phyloP scores from a whole-genome alignment of 805 yeast species.

The Wickerhamomyces hampshirensis region DNA sequence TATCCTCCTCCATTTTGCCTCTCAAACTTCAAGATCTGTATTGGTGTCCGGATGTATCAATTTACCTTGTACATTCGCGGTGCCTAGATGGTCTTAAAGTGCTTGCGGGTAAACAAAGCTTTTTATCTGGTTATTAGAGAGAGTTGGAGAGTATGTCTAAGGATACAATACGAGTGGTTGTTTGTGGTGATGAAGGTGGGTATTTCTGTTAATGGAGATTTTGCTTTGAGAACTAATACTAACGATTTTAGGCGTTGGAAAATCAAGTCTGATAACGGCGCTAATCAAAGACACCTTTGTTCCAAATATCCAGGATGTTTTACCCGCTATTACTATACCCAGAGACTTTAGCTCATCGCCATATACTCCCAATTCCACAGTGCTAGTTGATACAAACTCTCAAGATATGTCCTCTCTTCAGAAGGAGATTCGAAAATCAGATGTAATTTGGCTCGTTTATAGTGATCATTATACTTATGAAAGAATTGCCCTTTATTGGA shows the following conservation, averaged over 20 bases:
- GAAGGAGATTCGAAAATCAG: conserved; percentile 74
- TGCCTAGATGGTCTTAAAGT: neutral
- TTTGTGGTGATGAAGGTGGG: conserved; percentile 87
- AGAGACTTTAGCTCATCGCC: conserved; percentile 57
- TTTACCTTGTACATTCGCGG: neutral
- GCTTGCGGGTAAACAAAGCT: neutral
- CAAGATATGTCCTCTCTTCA: conserved; percentile 59
- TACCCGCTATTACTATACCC: conserved; percentile 85
- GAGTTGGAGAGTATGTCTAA: conserved; percentile 26
- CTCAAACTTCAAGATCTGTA: no score
- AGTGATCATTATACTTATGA: conserved; percentile 94
- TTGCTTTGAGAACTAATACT: conserved; percentile 1
- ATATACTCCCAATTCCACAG: conserved; percentile 58
- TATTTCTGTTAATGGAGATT: conserved; percentile 3
- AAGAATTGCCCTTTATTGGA: conserved; percentile 88
- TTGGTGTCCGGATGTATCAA: no score
- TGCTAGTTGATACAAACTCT: conserved; percentile 76
- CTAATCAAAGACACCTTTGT: conserved; percentile 79
- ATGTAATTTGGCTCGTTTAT: conserved; percentile 92
- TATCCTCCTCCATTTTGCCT: neutral
- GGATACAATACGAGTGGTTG: conserved; percentile 70
- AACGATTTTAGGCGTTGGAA: conserved; percentile 54
- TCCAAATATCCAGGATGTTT: conserved; percentile 67
- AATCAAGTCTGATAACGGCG: conserved; percentile 72
- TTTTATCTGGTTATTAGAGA: no score